A percentile compares a stretch with the other conserved stretches of the same genome.
These are phyloP conservation scores for Plasmodium falciparum DNA, from an alignment of 169 alveolate species.

Conservation along the genomic window DNA sequence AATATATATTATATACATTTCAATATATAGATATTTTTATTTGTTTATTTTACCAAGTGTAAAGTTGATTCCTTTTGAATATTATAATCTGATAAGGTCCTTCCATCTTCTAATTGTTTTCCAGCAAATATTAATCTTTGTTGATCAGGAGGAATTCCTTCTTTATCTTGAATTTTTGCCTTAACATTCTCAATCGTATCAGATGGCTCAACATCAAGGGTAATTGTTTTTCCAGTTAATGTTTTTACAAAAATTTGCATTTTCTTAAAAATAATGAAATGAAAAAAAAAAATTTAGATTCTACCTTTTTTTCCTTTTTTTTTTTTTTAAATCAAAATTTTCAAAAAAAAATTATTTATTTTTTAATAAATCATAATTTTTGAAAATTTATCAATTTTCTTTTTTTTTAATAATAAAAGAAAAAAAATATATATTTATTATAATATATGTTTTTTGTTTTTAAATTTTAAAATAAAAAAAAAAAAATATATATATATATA, in stretches of 20 bases:
- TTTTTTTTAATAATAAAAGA: no score
- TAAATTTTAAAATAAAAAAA: no score
- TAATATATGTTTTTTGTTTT: no score
- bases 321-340: no score
- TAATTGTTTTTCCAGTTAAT: conserved; percentile 95
- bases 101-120: conserved; percentile 98
- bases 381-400: no score
- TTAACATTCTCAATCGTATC: conserved; percentile 98
- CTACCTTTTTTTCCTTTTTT: no score
- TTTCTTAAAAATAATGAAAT: conserved; percentile 26
- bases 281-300: background rate
- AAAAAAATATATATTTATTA: no score
- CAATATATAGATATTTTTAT: background rate
- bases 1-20: conserved; percentile 2
- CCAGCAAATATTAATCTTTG: conserved; percentile 99
- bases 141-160: conserved; percentile 99
- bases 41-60: conserved; percentile 91
- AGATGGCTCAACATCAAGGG: conserved; percentile 96
- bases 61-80: conserved; percentile 98
- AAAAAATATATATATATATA: no score
- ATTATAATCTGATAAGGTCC: conserved; percentile 99
- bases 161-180: conserved; percentile 98
- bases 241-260: conserved; percentile 98
- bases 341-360: background rate
- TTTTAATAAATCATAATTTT: background rate